Evolutionary conservation across 1,284 basidiomycete species (phyloP), one percentile per base, ranked within the genome.

Genomic region (Microbotryomycetes sp.): DNA sequence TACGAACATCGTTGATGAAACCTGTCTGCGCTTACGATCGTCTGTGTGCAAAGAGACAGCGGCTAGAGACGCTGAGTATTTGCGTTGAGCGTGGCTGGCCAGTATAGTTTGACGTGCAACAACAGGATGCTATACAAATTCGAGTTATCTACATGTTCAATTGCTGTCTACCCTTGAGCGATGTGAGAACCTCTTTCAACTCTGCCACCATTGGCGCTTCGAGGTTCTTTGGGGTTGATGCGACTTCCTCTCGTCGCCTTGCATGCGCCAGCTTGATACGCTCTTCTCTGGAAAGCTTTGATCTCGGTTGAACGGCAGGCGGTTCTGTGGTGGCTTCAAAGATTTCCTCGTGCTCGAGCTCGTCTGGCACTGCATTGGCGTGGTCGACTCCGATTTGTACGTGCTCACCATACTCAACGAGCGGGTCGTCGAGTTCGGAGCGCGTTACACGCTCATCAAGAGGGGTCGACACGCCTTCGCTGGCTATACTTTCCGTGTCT

Each of bases 211-310:
- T 60, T n/a, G 24, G 62, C 15, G 18, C 28, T 9, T 46, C 29
- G 3, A 45, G 3, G 4, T 50, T 0, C 3, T 24, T 5, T 45
- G 26, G 23, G 21, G 23, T 27, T 24, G 46, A 13, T 54, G 26
- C 52, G 55, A 45, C 15, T 18, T 9, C 21, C 55, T 54, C 2
- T 59, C 59, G 6, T 35, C 53, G 29, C 51, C 57, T 9, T 59
- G 29, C 15, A 57, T 52, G 55, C 60, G 61, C 61, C 24, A 59
- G 27, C 15, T 41, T 29, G 13, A 65, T 54, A 45, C 63, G 31
- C 31, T 65, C 63, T 21, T 65, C 63, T 24, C 62, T 35, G 21
- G 52, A 55, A 1, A 64, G 53, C 35, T 64, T 61, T 23, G 13
- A 15, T 18, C 28, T 2, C 5, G 16, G n/a, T 16, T 15, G 26